Base-by-base conservation (phyloP, 192 early-diverging fungal genomes). In the Ambispora gerdemannii region DNA sequence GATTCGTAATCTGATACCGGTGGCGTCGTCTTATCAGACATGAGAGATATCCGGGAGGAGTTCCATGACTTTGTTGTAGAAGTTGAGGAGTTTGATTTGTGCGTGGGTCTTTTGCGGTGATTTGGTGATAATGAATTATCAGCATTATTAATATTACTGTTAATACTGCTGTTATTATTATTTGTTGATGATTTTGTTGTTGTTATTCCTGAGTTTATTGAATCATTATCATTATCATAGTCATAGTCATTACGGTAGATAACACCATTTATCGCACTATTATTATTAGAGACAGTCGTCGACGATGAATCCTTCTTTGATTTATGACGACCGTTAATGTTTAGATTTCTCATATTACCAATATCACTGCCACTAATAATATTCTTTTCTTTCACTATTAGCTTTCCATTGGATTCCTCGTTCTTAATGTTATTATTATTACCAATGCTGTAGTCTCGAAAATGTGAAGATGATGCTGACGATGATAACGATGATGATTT, bases 11-110 rank as follows among this genome's bases (percentile, higher is more conserved):
- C 31, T 56, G 67, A 67, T 2, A 33, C 50, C 6, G 65, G 50
- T 2, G 55, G 55, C 8, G 65, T 50, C 6, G 65, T 67, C 34
- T 67, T 67, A 28, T 67, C 65, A 30, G 65, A 67, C 25, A 33
- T 17, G 34, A 27, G 33, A 15, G 65, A 69, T 43, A 56, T 69
- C 24, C 55, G 13, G 17, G 28, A 30, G 3, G 68, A 70, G 6
- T 15, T 50, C 56, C 68, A 60, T 0, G 55, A 70, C 33, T 50
- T 70, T n/a, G 56, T 60, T 2, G 68, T 70, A 19, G 56, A 49
- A 2, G 43, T 31, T 30, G 68, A 60, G 60, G 24, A 22, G 17
- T 4, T 60, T 10, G 55, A 70, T 49, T 20, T 47, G 11, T 70
- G 27, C 0, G 65, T 31, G 25, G 8, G 30, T 7, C 56, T 10